These are phyloP conservation scores for Penicillium psychrosexuale DNA, from an alignment of 2,329 filamentous ascomycete genomes.

Conservation along the genomic window DNA sequence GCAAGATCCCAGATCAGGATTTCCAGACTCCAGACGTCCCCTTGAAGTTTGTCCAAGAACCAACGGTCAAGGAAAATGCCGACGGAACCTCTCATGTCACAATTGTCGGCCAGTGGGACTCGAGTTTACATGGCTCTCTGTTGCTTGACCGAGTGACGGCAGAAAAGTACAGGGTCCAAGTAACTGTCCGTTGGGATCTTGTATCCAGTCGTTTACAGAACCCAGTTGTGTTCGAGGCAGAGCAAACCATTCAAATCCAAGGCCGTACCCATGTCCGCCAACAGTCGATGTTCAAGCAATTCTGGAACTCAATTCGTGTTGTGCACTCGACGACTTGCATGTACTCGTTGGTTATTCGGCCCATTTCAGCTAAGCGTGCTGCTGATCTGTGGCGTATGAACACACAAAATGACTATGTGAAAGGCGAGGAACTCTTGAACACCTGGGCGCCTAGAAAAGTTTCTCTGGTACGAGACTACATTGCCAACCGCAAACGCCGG, in stretches of 20 bases:
- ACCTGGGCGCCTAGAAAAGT: conserved; percentile 88
- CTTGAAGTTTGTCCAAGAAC: conserved; percentile 72
- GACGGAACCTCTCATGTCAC: conserved; percentile 88
- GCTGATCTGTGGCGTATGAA: conserved; percentile 96
- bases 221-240: conserved; percentile 80
- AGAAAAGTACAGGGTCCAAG: conserved; percentile 89
- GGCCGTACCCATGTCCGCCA: conserved; percentile 81
- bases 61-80: conserved; percentile 76
- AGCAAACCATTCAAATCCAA: conserved; percentile 77
- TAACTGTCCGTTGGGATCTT: conserved; percentile 83
- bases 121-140: conserved; percentile 85
- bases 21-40: conserved; percentile 69
- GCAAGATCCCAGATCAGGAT: conserved; percentile 78
- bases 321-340: conserved; percentile 83
- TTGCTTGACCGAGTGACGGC: conserved; percentile 88
- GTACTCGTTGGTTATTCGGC: conserved; percentile 81
- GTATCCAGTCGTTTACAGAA: conserved; percentile 78
- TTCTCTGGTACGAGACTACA: conserved; percentile 84
- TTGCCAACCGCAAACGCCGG: conserved; percentile 69
- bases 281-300: conserved; percentile 77
- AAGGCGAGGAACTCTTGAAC: conserved; percentile 82
- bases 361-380: conserved; percentile 83
- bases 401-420: conserved; percentile 91
- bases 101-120: conserved; percentile 93
- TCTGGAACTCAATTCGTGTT: conserved; percentile 81